Evolutionary conservation across 176 grass and related monocot species (phyloP), one percentile per base, ranked within the genome.

Genomic region (Bolboschoenus planiculmis): DNA sequence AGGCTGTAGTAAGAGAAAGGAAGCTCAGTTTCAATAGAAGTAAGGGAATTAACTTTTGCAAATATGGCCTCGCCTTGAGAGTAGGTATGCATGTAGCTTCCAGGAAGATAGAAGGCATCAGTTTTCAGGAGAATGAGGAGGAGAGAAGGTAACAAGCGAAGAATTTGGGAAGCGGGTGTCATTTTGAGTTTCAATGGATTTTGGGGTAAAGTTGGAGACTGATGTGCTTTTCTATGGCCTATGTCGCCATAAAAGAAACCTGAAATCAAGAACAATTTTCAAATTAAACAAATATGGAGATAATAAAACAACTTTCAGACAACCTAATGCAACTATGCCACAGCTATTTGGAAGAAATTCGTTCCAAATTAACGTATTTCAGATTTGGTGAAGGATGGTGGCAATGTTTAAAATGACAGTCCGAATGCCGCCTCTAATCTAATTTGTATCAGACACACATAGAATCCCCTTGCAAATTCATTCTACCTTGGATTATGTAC

Each of bases 11-110:
- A 97, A 82, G 78, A 85, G 85, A 91, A 97, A 5, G 93, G 91
- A 79, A 93, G 90, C 85, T 97, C 85, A 0, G 93, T 97, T 86
- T 97, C 91, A 16, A 97, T 97, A 53, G 93, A 97, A 0, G 93
- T 93, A 46, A 97, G 91, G 3, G 93, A 97, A 65, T 97, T 97
- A 10, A 97, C 93, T 84, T 97, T 97, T 31, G 86, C 89, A 1
- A 7, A 80, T 79, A 97, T 91, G 31, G 20, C 2, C 63, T 93
- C 93, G 63, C 83, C 87, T 64, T 85, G 68, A 18, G 83, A 74
- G 42, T 89, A 97, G 39, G 93, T 97, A 83, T 89, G 88, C 93
- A 97, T 93, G 83, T 93, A 97, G 85, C 91, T 97, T 15, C 93
- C 91, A 59, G 94, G 91, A 60, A 97, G 85, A 77, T 97, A 97